These are phyloP conservation scores for Hymenoscyphus fructigenus DNA, from an alignment of 2,329 filamentous ascomycete genomes.

Conservation along the genomic window DNA sequence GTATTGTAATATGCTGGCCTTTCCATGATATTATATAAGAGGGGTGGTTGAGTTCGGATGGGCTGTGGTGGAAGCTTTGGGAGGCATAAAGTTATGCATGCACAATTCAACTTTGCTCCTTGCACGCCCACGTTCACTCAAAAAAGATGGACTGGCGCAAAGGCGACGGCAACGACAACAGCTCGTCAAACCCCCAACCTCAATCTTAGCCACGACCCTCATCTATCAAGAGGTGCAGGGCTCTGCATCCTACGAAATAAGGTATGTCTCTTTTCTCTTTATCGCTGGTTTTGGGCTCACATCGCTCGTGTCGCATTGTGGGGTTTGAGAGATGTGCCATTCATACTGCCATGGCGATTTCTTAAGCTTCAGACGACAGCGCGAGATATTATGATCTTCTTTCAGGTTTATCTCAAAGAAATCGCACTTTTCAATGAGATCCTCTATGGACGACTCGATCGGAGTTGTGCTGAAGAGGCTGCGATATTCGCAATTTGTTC, in stretches of 20 bases:
- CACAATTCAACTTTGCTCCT: no score
- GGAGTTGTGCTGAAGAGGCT: background rate
- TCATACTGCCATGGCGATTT: background rate
- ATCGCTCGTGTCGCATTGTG: background rate
- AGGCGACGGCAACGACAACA: background rate
- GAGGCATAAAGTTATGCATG: no score
- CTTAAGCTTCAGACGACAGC: background rate
- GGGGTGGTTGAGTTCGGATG: no score
- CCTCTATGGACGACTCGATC: background rate
- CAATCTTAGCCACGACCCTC: background rate
- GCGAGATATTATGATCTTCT: background rate
- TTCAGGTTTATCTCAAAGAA: background rate
- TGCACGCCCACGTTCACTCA: background rate
- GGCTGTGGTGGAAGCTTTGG: background rate
- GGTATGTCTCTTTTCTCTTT: background rate
- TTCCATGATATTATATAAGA: no score
- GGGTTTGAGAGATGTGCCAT: background rate
- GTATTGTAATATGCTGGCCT: no score
- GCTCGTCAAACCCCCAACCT: background rate
- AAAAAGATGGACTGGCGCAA: background rate
- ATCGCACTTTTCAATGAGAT: background rate
- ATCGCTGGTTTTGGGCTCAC: background rate
- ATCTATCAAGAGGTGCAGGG: background rate
- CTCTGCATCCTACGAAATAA: background rate
- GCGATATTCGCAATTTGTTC: background rate